Evolutionary conservation across 2,329 filamentous ascomycete species (phyloP), one percentile per base, ranked within the genome.

Genomic region (Colletotrichum tofieldiae): DNA sequence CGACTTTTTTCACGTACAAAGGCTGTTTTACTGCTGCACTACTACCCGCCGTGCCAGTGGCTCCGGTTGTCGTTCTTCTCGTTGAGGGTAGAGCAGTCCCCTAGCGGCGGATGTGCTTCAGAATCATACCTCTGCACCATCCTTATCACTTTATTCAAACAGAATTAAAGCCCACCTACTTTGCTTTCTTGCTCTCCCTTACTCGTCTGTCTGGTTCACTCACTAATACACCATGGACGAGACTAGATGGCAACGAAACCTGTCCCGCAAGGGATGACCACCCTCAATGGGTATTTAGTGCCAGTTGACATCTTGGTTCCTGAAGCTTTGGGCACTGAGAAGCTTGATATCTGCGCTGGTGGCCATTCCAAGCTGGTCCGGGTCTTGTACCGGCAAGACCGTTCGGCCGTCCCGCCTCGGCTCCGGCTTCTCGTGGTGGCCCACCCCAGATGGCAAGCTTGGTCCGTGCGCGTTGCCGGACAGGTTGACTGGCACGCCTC

Each of bases 381-480:
- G 20, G 41, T 71, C n/a, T 26, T 63, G 12, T 37, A 52, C 26
- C 65, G 41, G 9, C 64, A 59, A 29, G 58, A 63, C 43, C 43
- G 37, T 43, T 35, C 54, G 2, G 29, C 29, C 7, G 43, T 51
- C 3, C 69, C 58, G 58, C 37, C 56, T 59, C 69, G 65, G 18
- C 59, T 68, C 65, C 69, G 65, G 26, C 58, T 72, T 58, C 58
- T 47, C 16, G 23, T 35, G 8, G 58, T 52, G 65, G 18, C 52
- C 41, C 65, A 72, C n/a, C 51, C 52, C 1, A 20, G 35, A 37
- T 58, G 26, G 58, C 16, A 35, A 26, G 18, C 59, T 1, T 60
- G 67, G 67, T 71, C 67, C 63, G 67, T 71, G 67, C 67, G n/a
- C 29, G 47, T 35, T 16, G 18, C 35, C 16, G 45, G 47, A 9